Percentiles rank a stretch among this genome's conserved stretches.
phyloP scores from a whole-genome alignment of 805 yeast genomes.

The Candida fluviatilis region DNA sequence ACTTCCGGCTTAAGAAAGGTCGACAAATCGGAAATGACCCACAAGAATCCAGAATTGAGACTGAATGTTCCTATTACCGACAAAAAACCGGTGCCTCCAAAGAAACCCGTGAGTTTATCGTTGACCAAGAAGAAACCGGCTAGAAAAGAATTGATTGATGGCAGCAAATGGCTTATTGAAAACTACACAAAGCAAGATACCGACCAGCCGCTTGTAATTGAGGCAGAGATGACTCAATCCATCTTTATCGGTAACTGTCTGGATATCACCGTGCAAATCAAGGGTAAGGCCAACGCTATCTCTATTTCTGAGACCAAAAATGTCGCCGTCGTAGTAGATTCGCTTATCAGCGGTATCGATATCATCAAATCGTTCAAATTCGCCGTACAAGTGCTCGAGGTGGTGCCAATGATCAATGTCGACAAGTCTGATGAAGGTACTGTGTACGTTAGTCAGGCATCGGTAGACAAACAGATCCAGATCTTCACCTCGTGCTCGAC shows the following conservation, averaged over 20 bases:
- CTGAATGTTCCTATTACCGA: slow-evolving; percentile 43
- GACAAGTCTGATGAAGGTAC: slow-evolving; percentile 89
- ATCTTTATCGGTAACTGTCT: slow-evolving; percentile 81
- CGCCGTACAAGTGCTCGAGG: slow-evolving; percentile 82
- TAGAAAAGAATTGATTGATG: slow-evolving; percentile 70
- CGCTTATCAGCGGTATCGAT: slow-evolving; percentile 83
- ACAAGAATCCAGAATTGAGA: slow-evolving; percentile 82
- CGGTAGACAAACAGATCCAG: slow-evolving; percentile 60
- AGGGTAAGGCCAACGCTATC: slow-evolving; percentile 89
- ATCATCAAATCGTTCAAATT: slow-evolving; percentile 75
- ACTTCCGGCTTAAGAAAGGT: slow-evolving; percentile 88
- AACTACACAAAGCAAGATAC: slow-evolving; percentile 56
- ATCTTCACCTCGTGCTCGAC: slow-evolving; percentile 83
- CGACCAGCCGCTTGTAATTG: slow-evolving; percentile 61
- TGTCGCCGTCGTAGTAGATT: slow-evolving; percentile 76
- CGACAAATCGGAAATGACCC: slow-evolving; percentile 90
- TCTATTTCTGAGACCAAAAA: slow-evolving; percentile 69
- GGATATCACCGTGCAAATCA: slow-evolving; percentile 70
- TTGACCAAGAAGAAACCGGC: slow-evolving; percentile 30
- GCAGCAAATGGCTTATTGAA: slow-evolving; percentile 81
- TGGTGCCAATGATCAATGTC: slow-evolving; percentile 75
- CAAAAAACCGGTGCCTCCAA: slow-evolving; percentile 73
- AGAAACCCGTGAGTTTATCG: slow-evolving; percentile 68
- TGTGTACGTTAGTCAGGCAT: slow-evolving; percentile 68
- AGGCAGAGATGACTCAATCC: slow-evolving; percentile 82